Evolutionary conservation across 2,329 filamentous ascomycete species (phyloP), one percentile per base, ranked within the genome.

Genomic region (Metarhizium sp.): DNA sequence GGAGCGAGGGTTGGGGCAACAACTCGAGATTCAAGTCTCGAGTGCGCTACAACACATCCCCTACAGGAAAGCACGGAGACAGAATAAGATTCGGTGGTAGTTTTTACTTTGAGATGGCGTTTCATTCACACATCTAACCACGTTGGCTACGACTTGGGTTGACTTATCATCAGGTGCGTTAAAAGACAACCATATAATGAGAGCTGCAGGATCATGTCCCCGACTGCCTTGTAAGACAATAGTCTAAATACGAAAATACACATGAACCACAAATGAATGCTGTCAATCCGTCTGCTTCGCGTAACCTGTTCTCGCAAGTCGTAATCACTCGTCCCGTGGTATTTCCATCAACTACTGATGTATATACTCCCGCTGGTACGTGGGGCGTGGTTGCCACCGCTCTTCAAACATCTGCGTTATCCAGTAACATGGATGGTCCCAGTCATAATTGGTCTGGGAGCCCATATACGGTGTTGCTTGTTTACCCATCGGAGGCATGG

Each of bases 351-450:
- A 8, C 7, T 20, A 8, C 7, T 20, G 4, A 13, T 43, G 40
- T 4, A n/a, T 8, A 43, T 55, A 43, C 50, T 69, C 66, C 11
- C 62, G 56, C 42, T 63, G 58, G 51, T 69, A 70, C 0, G 65
- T 70, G 0, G 62, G 58, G 55, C 67, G 67, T 6, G 71, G 63
- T 5, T 55, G 52, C 76, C 76, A 78, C 4, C 66, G 58, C 2
- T 67, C 62, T 51, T 74, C 69, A 47, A 77, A 76, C 67, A 78
- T 73, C 53, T 76, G 74, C 7, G 72, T 69, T 10, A 75, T 67
- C 64, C 77, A 78, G 58, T 73, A 75, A 1, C 73, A 62, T 6
- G 75, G 69, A 18, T 75, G 63, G 18, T 77, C 74, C 68, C 69
- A 71, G 46, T 66, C 62, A 38, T 61, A 63, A 20, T 59, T 57